Conservation (phyloP, 2,329 filamentous ascomycete species). For the Neocatenulostroma microsporum region DNA sequence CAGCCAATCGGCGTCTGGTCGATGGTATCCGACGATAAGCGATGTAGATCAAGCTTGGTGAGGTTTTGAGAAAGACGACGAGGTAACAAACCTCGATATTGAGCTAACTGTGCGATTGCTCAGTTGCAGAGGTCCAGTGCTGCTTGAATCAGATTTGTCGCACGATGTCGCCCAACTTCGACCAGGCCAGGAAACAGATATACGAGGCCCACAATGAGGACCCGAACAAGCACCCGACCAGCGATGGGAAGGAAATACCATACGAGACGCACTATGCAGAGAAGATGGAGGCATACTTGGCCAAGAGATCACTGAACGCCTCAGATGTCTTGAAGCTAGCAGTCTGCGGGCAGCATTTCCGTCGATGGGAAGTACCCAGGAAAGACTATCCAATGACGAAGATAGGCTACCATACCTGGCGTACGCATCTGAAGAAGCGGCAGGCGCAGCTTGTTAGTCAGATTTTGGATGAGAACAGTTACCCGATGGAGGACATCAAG, state of each 20-base stretch:
- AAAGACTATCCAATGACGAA: conserved; percentile 65
- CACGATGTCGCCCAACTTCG: conserved; percentile 21
- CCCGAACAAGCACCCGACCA: conserved; percentile 48
- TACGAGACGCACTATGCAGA: conserved; percentile 78
- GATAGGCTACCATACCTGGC: conserved; percentile 72
- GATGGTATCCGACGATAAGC: no score
- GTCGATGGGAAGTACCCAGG: conserved; percentile 76
- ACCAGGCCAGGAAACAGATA: conserved; percentile 56
- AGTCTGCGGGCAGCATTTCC: conserved; percentile 76
- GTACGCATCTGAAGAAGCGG: conserved; percentile 62
- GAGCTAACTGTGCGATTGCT: not conserved
- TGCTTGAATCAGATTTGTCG: not conserved
- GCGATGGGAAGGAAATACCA: conserved; percentile 45
- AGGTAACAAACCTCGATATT: not conserved
- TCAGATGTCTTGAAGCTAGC: conserved; percentile 64
- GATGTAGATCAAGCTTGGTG: no score
- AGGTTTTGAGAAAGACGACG: no score
- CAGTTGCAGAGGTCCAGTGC: not conserved
- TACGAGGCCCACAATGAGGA: conserved; percentile 65
- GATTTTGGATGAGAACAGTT: conserved; percentile 49
- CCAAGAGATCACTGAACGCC: conserved; percentile 51
- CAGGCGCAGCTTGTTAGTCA: conserved; percentile 55
- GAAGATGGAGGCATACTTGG: conserved; percentile 70
- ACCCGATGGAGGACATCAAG: conserved; percentile 46
- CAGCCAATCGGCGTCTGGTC: no score